Evolutionary conservation across 306 rosid species (phyloP).

Genomic region (Castanea sativa): DNA sequence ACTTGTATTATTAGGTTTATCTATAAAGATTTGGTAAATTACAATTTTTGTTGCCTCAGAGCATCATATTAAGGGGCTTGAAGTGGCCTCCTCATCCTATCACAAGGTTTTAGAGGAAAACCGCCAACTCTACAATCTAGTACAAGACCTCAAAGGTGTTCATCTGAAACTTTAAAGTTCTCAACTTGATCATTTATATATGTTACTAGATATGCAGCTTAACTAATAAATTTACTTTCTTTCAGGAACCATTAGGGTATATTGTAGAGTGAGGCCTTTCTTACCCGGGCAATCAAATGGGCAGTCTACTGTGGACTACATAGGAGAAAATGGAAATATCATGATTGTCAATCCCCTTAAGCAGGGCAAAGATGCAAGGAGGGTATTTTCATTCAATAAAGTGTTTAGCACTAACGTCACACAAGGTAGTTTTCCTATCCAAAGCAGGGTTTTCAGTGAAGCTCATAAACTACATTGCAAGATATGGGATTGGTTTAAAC

Average conservation of each 20-base stretch:
- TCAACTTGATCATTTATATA: neutral
- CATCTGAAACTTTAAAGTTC: conserved; percentile 1
- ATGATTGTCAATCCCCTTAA: conserved; percentile 89
- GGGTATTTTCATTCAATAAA: conserved; percentile 84
- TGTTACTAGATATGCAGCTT: neutral
- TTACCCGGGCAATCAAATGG: conserved; percentile 63
- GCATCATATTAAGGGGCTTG: conserved; percentile 68
- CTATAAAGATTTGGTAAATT: conserved; percentile 18
- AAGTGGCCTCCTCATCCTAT: conserved; percentile 77
- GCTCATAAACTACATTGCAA: conserved; percentile 4
- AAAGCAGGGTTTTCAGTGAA: neutral
- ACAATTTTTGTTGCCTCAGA: conserved; percentile 37
- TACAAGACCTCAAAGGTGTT: conserved; percentile 91
- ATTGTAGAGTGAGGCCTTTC: conserved; percentile 94
- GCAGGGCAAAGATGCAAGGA: conserved; percentile 87
- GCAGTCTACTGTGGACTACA: conserved; percentile 79
- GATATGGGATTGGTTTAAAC: neutral
- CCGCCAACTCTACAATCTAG: conserved; percentile 84
- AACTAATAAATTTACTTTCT: conserved; percentile 11
- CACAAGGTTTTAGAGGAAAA: conserved; percentile 85
- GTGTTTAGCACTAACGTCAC: conserved; percentile 81
- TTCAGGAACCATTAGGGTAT: conserved; percentile 88
- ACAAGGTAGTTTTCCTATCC: conserved; percentile 57
- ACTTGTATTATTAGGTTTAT: neutral
- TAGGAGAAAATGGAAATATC: conserved; percentile 92